phyloP scores from a whole-genome alignment of 23 red algal species.

The Agarophyton chilense region DNA sequence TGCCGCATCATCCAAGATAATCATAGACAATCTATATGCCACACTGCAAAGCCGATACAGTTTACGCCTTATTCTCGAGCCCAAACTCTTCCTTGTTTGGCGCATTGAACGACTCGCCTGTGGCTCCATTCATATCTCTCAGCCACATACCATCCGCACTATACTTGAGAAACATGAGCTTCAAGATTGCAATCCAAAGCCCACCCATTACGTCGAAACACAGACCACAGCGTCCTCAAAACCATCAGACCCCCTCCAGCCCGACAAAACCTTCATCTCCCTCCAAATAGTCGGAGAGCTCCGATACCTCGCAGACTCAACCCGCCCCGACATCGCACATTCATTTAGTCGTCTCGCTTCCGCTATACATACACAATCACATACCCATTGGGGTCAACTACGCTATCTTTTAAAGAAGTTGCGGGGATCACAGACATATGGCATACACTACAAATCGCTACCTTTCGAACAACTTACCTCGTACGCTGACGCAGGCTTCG shows the following conservation, averaged over 20 bases:
- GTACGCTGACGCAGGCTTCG: no score
- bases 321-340: neutral
- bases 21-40: no score
- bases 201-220: neutral
- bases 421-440: no score
- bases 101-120: neutral
- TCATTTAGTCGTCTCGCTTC: neutral
- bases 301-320: constrained; percentile 22
- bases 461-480: no score
- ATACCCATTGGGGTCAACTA: no score
- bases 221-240: neutral
- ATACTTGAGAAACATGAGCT: constrained; percentile 3
- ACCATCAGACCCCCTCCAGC: no score
- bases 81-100: constrained; percentile 8
- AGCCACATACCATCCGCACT: neutral
- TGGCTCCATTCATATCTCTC: constrained; percentile 11
- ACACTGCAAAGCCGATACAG: no score
- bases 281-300: constrained; percentile 31
- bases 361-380: no score
- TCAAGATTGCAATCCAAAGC: neutral
- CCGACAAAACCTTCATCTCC: neutral
- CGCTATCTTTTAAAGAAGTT: no score
- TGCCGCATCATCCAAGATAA: no score
- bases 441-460: no score
- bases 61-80: no score